Evolutionary conservation across 78 protist species (phyloP).

Genomic region (Dictyostelium intermedium): DNA sequence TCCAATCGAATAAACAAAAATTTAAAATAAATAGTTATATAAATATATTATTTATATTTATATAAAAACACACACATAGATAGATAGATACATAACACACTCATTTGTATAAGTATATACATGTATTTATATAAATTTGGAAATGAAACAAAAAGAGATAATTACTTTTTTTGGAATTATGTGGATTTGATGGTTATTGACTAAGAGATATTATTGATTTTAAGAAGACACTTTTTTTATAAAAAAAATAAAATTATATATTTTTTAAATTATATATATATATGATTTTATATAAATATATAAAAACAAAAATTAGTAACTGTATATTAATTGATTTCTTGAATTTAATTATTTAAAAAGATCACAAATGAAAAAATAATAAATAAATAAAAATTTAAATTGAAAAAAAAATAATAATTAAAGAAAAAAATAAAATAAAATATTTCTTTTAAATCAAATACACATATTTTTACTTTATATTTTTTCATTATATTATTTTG

Average conservation of each 20-base stretch:
- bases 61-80: background rate
- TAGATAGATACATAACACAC: background rate
- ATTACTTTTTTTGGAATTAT: background rate
- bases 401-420: background rate
- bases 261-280: background rate
- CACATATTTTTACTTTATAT: background rate
- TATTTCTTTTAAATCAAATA: background rate
- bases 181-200: background rate
- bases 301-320: too few species aligned
- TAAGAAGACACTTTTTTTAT: background rate
- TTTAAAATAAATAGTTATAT: too few species aligned
- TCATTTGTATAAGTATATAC: background rate
- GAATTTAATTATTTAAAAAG: background rate
- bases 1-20: background rate
- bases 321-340: background rate
- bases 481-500: background rate
- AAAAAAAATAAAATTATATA: background rate
- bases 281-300: too few species aligned
- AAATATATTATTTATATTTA: background rate
- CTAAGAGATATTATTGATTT: background rate
- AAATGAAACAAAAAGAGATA: background rate
- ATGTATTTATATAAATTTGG: background rate
- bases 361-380: background rate
- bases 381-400: too few species aligned
- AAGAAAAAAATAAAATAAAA: background rate